Percentiles rank a stretch among this genome's conserved stretches.
Conservation (phyloP, 2,329 filamentous ascomycete species). For the Coniochaeta hoffmannii region DNA sequence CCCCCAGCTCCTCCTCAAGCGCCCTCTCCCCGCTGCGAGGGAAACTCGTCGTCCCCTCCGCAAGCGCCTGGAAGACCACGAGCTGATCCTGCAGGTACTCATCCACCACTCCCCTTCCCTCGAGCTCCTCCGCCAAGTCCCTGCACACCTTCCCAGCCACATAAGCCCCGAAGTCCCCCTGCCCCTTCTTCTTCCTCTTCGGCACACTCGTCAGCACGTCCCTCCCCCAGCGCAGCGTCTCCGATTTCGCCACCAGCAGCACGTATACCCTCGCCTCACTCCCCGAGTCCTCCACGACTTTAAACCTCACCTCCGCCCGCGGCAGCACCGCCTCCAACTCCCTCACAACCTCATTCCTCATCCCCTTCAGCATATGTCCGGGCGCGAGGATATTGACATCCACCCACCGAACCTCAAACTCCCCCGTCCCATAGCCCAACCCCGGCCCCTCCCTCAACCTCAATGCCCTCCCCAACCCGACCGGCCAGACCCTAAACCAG, state of each 20-base stretch:
- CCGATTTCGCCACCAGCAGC: slow-evolving; percentile 47
- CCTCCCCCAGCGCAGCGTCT: slow-evolving; percentile 15
- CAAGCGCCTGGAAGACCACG: slow-evolving; percentile 51
- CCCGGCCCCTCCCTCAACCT: slow-evolving; percentile 6
- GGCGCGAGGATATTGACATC: slow-evolving; percentile 47
- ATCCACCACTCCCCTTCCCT: slow-evolving; percentile 40
- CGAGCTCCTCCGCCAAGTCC: slow-evolving; percentile 37
- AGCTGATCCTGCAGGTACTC: slow-evolving; percentile 55
- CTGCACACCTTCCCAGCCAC: slow-evolving; percentile 37
- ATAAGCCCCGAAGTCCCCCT: slow-evolving; percentile 22
- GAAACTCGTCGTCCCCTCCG: slow-evolving; percentile 43
- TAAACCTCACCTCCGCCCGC: slow-evolving; percentile 34
- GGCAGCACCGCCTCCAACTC: slow-evolving; percentile 36
- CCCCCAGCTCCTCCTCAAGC: slow-evolving; percentile 21
- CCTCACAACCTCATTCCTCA: slow-evolving; percentile 31
- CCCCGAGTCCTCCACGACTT: slow-evolving; percentile 41
- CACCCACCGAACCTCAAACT: slow-evolving; percentile 34
- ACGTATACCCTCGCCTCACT: slow-evolving; percentile 46
- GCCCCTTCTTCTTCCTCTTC: slow-evolving; percentile 25
- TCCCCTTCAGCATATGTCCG: slow-evolving; percentile 27
- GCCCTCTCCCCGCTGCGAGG: slow-evolving; percentile 17
- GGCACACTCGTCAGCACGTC: slow-evolving; percentile 28
- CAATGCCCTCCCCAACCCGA: slow-evolving; percentile 26
- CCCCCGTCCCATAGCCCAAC: slow-evolving; percentile 4
- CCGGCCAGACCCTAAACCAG: slow-evolving; percentile 35